These are phyloP conservation scores for Sclerotiophoma versabilis DNA, from an alignment of 2,329 filamentous ascomycete genomes.

Conservation along the genomic window DNA sequence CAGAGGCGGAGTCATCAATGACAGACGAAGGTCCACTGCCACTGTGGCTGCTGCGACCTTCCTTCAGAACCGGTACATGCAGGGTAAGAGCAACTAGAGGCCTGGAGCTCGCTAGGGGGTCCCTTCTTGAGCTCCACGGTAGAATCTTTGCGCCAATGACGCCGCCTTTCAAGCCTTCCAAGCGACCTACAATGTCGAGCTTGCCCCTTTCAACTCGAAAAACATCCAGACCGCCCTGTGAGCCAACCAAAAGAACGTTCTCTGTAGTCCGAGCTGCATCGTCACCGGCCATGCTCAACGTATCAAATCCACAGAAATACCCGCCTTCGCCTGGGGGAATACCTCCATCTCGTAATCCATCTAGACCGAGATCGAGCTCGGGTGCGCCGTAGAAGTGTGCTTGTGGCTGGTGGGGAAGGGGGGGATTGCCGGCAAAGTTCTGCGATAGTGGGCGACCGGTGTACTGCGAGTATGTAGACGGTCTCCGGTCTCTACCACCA, in stretches of 20 bases:
- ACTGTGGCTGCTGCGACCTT: constrained; percentile 46
- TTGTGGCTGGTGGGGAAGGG: constrained; percentile 76
- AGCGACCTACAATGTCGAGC: constrained; percentile 70
- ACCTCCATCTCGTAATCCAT: constrained; percentile 55
- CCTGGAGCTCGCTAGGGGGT: constrained; percentile 62
- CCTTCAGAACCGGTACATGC: constrained; percentile 74
- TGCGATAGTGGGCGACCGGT: constrained; percentile 51
- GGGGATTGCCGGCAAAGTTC: constrained; percentile 62
- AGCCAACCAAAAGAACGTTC: constrained; percentile 77
- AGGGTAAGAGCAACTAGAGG: constrained; percentile 81
- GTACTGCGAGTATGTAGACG: constrained; percentile 62
- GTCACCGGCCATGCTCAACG: constrained; percentile 59
- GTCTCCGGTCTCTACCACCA: constrained; percentile 54
- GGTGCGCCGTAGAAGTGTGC: constrained; percentile 79
- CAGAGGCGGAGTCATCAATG: constrained; percentile 46
- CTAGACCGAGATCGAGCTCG: constrained; percentile 70
- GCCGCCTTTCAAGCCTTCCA: constrained; percentile 80
- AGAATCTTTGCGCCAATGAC: constrained; percentile 85
- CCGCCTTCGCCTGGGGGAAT: constrained; percentile 72
- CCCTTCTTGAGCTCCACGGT: constrained; percentile 67
- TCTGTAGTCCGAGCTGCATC: constrained; percentile 57
- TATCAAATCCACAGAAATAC: constrained; percentile 84
- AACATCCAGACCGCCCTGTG: constrained; percentile 80
- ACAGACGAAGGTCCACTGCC: constrained; percentile 47
- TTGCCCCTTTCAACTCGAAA: constrained; percentile 76